Evolutionary conservation across 352 stramenopile genomes (phyloP).

Genomic region (Plasmopara halstedii): DNA sequence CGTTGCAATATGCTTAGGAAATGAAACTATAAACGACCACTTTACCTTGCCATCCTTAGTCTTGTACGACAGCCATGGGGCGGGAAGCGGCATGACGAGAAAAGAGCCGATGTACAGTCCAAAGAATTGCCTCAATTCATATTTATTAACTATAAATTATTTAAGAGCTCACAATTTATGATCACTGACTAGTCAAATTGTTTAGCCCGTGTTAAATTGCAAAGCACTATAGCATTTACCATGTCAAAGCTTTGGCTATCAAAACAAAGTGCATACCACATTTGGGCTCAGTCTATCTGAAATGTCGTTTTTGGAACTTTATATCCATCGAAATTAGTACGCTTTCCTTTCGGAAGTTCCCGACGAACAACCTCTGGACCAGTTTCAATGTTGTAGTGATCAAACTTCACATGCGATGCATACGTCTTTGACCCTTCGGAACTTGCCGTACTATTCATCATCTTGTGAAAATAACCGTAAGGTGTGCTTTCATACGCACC

Average conservation of each 20-base stretch:
- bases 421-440: constrained; percentile 42
- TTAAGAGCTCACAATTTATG: too few species aligned
- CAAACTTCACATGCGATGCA: constrained; percentile 52
- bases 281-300: constrained; percentile 32
- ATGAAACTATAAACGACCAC: too few species aligned
- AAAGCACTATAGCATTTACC: too few species aligned
- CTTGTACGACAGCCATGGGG: constrained; percentile 83
- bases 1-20: too few species aligned
- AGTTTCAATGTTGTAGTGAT: constrained; percentile 65
- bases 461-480: constrained; percentile 82
- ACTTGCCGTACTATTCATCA: constrained; percentile 50
- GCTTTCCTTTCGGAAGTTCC: constrained; percentile 15
- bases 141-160: too few species aligned
- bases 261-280: too few species aligned
- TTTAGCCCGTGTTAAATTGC: too few species aligned
- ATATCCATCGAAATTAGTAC: constrained; percentile 46
- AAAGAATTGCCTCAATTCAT: too few species aligned
- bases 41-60: constrained; percentile 76
- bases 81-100: constrained; percentile 64
- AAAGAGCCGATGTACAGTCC: too few species aligned
- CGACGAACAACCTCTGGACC: constrained; percentile 30
- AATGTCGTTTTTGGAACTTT: constrained; percentile 44
- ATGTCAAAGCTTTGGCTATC: too few species aligned
- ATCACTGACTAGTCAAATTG: too few species aligned
- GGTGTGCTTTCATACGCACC: constrained; percentile 71